phyloP scores from a whole-genome alignment of 257 asterid genomes.

The Thymus quinquecostatus region DNA sequence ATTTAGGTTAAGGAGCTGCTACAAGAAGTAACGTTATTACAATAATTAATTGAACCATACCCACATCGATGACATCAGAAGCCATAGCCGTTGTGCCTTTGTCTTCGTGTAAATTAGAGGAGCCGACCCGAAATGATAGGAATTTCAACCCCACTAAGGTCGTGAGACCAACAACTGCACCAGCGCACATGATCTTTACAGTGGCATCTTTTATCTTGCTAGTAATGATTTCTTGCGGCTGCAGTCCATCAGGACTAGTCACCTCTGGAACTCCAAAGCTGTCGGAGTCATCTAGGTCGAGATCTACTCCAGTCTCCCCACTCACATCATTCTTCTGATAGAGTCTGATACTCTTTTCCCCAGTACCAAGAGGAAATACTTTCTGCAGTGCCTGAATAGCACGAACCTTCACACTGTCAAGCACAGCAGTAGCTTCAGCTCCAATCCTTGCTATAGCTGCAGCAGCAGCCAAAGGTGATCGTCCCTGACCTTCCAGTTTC shows the following conservation, averaged over 20 bases:
- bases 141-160: conserved; percentile 74
- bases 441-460: conserved; percentile 97
- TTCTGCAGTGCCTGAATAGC: conserved; percentile 87
- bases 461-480: conserved; percentile 97
- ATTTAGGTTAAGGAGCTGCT: conserved; percentile 17
- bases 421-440: conserved; percentile 96
- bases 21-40: conserved; percentile 8
- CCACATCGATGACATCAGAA: conserved; percentile 76
- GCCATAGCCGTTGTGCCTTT: conserved; percentile 47
- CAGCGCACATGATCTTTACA: conserved; percentile 86
- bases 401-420: conserved; percentile 79
- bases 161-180: conserved; percentile 78
- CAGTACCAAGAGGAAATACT: conserved; percentile 73
- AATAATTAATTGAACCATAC: conserved; percentile 51
- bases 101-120: conserved; percentile 47
- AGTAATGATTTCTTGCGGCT: conserved; percentile 66
- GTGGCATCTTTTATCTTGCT: conserved; percentile 65
- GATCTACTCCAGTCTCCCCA: conserved; percentile 41
- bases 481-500: conserved; percentile 80
- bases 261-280: conserved; percentile 37
- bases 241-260: conserved; percentile 40
- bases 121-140: conserved; percentile 50
- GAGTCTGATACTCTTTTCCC: conserved; percentile 49
- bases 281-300: conserved; percentile 43
- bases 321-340: conserved; percentile 44